Percentiles rank a stretch among this genome's conserved stretches.
phyloP scores from a whole-genome alignment of 345 rosid species.

The Alliaria petiolata region DNA sequence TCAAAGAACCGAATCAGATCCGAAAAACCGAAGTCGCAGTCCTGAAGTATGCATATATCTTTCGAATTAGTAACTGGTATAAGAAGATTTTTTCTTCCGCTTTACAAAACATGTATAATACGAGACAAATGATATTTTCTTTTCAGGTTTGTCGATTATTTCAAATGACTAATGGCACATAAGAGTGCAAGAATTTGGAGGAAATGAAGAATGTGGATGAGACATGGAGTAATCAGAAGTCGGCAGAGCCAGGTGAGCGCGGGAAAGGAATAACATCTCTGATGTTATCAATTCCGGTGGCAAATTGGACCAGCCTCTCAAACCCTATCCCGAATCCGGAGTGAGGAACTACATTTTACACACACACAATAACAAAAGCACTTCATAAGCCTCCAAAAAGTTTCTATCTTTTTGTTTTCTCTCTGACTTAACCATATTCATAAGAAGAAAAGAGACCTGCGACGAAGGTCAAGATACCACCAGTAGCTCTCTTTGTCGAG shows the following conservation, averaged over 20 bases:
- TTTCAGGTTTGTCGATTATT: background rate
- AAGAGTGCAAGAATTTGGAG: slow-evolving; percentile 4
- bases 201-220: background rate
- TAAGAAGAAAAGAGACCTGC: slow-evolving; percentile 48
- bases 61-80: too few relatives aligned
- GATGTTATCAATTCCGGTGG: too few relatives aligned
- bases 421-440: background rate
- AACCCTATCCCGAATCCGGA: slow-evolving; percentile 95
- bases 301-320: slow-evolving; percentile 97
- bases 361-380: slow-evolving; percentile 1
- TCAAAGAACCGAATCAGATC: too few relatives aligned
- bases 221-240: slow-evolving; percentile 29
- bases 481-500: slow-evolving; percentile 81
- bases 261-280: too few relatives aligned
- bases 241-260: too few relatives aligned
- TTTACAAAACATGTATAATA: background rate
- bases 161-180: slow-evolving; percentile 12
- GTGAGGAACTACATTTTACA: slow-evolving; percentile 92
- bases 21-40: too few relatives aligned
- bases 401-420: background rate
- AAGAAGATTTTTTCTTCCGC: too few relatives aligned
- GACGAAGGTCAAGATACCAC: slow-evolving; percentile 98
- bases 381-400: slow-evolving; percentile 14
- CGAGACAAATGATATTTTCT: background rate
- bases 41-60: too few relatives aligned